Evolutionary conservation across 768 basidiomycete genomes (phyloP).

Genomic region (Collybiopsis luxurians): DNA sequence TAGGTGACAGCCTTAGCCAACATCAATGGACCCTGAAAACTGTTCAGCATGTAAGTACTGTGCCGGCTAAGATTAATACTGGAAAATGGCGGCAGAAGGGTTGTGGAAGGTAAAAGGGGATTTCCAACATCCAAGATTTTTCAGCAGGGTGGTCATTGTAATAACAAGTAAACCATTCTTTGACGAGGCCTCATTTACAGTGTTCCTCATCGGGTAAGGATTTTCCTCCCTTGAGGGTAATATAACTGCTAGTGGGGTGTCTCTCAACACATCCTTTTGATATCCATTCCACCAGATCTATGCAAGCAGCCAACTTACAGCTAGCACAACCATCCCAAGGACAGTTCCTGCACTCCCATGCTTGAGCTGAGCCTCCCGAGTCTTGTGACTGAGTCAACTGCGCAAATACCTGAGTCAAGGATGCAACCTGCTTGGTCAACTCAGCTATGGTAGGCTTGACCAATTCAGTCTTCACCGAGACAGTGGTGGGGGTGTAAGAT

Average conservation of each 20-base stretch:
- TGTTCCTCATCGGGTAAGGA: background rate
- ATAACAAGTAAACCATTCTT: background rate
- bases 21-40: background rate
- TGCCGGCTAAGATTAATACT: background rate
- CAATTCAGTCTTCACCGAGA: background rate
- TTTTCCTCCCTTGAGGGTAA: background rate
- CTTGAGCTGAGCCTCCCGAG: background rate
- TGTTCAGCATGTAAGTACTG: background rate
- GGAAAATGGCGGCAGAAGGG: background rate
- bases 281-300: too few species aligned
- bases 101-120: too few species aligned
- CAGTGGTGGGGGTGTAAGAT: too few species aligned
- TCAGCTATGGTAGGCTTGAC: too few species aligned
- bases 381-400: too few species aligned
- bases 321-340: background rate
- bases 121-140: background rate
- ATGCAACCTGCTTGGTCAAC: too few species aligned
- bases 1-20: background rate
- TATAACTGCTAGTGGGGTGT: background rate
- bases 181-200: background rate
- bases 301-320: background rate
- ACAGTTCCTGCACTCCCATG: background rate
- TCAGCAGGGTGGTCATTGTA: background rate
- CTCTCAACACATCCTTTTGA: background rate
- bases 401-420: too few species aligned